Percentiles rank a stretch among this genome's conserved stretches.
Conservation (phyloP, 805 yeast species). For the Zygoascus bituminiphila region DNA sequence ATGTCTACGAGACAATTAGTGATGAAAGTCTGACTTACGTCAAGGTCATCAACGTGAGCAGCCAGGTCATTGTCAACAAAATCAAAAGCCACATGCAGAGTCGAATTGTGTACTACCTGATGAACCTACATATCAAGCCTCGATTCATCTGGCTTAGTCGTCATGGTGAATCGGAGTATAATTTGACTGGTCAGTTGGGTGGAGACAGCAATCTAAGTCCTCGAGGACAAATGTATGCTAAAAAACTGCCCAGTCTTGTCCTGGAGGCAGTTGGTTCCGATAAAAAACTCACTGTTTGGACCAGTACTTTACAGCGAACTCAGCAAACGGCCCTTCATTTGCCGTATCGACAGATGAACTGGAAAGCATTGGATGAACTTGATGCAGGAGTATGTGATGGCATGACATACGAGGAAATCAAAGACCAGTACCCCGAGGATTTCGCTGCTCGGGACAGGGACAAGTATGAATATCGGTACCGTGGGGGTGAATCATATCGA, state of each 20-base stretch:
- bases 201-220: constrained; percentile 84
- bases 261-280: constrained; percentile 43
- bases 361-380: constrained; percentile 96
- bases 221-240: constrained; percentile 78
- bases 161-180: constrained; percentile 91
- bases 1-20: constrained; percentile 69
- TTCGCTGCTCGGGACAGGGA: constrained; percentile 93
- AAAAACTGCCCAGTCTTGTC: constrained; percentile 70
- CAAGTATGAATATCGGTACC: constrained; percentile 89
- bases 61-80: constrained; percentile 79
- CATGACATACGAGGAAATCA: constrained; percentile 90
- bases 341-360: constrained; percentile 73
- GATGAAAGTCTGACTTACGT: constrained; percentile 61
- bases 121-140: constrained; percentile 92
- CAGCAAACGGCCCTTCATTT: constrained; percentile 83
- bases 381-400: constrained; percentile 99
- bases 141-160: constrained; percentile 88
- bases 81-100: constrained; percentile 85
- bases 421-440: constrained; percentile 79
- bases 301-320: constrained; percentile 83
- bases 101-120: constrained; percentile 87
- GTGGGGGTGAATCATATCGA: constrained; percentile 95
- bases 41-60: constrained; percentile 77
- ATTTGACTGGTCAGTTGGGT: constrained; percentile 89
- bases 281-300: constrained; percentile 80